These are phyloP conservation scores for Conoideocrella luteorostrata DNA, from an alignment of 2,329 filamentous ascomycete species.

Conservation along the genomic window DNA sequence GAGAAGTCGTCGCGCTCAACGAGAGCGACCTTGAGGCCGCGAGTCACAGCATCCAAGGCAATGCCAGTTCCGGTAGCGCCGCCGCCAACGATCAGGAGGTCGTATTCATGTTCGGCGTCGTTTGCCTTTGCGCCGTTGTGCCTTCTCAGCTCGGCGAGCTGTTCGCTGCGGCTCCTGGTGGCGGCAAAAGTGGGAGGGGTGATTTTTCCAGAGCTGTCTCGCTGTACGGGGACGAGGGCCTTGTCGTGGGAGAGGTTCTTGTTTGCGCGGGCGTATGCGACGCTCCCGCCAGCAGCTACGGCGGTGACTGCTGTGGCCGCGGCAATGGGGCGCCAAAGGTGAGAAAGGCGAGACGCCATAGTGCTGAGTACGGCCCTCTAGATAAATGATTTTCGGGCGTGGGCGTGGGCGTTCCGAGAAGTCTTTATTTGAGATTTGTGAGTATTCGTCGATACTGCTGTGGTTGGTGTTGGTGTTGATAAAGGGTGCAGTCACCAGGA, in stretches of 20 bases:
- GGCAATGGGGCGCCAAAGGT: slow-evolving; percentile 28
- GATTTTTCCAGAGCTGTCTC: slow-evolving; percentile 30
- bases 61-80: slow-evolving; percentile 77
- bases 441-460: too few species aligned
- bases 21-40: slow-evolving; percentile 71
- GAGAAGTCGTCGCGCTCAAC: slow-evolving; percentile 82
- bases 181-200: slow-evolving; percentile 30
- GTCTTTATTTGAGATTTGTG: too few species aligned
- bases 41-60: slow-evolving; percentile 72
- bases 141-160: slow-evolving; percentile 33
- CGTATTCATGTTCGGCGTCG: slow-evolving; percentile 57
- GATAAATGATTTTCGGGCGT: too few species aligned
- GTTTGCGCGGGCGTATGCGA: slow-evolving; percentile 22
- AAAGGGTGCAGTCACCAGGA: too few species aligned
- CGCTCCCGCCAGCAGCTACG: slow-evolving; percentile 22
- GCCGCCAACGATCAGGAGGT: slow-evolving; percentile 71
- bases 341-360: slow-evolving; percentile 30
- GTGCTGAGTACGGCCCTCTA: neutral
- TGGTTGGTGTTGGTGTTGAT: too few species aligned
- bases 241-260: slow-evolving; percentile 25
- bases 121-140: slow-evolving; percentile 21
- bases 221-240: slow-evolving; percentile 27
- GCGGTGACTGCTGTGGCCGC: slow-evolving; percentile 20
- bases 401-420: too few species aligned
- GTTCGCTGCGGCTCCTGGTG: slow-evolving; percentile 28